These are phyloP conservation scores for Corymbia calophylla DNA, from an alignment of 441 rosid genomes.

Conservation along the genomic window DNA sequence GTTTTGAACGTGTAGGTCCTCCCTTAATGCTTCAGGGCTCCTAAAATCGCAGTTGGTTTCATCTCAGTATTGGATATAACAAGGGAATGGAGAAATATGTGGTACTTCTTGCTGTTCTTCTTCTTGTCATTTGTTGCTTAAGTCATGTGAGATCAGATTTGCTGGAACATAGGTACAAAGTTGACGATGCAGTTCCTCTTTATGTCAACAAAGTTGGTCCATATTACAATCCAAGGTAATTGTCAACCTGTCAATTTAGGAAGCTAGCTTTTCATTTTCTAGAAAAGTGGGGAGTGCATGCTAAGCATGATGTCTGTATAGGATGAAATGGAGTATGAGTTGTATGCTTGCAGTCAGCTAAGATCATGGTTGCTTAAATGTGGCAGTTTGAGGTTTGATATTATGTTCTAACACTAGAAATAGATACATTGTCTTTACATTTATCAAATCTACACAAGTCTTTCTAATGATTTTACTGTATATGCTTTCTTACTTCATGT, in stretches of 20 bases:
- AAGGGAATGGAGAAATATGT: not conserved
- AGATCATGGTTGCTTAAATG: not conserved
- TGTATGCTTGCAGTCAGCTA: not conserved
- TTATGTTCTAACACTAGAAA: not conserved
- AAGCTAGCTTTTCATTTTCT: not conserved
- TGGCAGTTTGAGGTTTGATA: not conserved
- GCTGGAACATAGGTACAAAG: not conserved
- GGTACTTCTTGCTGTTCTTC: not conserved
- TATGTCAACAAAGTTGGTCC: not conserved
- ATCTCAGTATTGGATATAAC: not conserved
- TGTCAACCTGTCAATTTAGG: not conserved
- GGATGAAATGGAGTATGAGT: not conserved
- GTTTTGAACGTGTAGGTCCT: not conserved
- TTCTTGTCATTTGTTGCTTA: not conserved
- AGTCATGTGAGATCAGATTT: not conserved
- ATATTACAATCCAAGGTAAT: not conserved
- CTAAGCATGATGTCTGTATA: not conserved
- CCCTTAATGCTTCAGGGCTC: not conserved
- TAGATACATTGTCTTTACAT: not conserved
- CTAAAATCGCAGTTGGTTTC: not conserved
- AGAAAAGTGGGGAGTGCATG: not conserved
- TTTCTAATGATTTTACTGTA: not conserved
- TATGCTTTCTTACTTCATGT: not conserved
- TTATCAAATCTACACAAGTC: not conserved
- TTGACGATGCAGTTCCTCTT: not conserved